Percentiles rank a stretch among this genome's conserved stretches.
phyloP scores from a whole-genome alignment of 352 stramenopile genomes.

The Globisporangium okanoganense region DNA sequence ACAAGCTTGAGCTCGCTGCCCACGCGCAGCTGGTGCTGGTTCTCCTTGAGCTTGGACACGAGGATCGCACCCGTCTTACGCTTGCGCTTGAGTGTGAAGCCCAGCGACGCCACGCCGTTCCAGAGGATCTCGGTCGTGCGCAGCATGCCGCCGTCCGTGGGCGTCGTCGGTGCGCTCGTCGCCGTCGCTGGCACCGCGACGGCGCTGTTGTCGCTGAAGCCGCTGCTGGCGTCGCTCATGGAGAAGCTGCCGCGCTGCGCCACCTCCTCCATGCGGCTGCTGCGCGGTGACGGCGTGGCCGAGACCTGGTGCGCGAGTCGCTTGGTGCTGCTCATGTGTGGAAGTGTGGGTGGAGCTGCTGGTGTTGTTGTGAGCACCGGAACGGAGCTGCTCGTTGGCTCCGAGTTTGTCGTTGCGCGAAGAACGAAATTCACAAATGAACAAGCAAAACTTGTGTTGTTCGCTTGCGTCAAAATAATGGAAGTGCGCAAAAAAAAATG shows the following conservation, averaged over 20 bases:
- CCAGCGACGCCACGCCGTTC: slow-evolving; percentile 42
- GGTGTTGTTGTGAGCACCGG: neutral
- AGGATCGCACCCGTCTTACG: slow-evolving; percentile 60
- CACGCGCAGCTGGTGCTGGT: slow-evolving; percentile 35
- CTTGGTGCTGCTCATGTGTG: slow-evolving; percentile 15
- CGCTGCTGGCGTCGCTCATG: neutral
- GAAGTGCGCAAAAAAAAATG: neutral
- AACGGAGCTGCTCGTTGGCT: neutral
- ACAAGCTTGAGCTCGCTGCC: slow-evolving; percentile 76
- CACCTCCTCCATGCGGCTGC: slow-evolving; percentile 6
- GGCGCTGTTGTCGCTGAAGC: neutral
- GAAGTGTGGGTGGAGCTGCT: neutral
- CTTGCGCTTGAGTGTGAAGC: slow-evolving; percentile 77
- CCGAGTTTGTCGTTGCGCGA: neutral
- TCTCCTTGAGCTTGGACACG: slow-evolving; percentile 49
- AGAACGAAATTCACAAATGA: slow-evolving; percentile 11
- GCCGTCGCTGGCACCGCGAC: neutral
- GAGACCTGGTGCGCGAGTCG: slow-evolving; percentile 17
- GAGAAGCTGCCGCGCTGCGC: slow-evolving; percentile 7
- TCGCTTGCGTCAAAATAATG: neutral
- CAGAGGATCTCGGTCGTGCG: slow-evolving; percentile 72
- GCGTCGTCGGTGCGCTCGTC: neutral
- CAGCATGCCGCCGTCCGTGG: slow-evolving; percentile 11
- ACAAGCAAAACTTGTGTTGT: neutral
- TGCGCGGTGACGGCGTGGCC: slow-evolving; percentile 15